Base-by-base conservation (phyloP, 345 rosid species). In the Luvunga scandens region DNA sequence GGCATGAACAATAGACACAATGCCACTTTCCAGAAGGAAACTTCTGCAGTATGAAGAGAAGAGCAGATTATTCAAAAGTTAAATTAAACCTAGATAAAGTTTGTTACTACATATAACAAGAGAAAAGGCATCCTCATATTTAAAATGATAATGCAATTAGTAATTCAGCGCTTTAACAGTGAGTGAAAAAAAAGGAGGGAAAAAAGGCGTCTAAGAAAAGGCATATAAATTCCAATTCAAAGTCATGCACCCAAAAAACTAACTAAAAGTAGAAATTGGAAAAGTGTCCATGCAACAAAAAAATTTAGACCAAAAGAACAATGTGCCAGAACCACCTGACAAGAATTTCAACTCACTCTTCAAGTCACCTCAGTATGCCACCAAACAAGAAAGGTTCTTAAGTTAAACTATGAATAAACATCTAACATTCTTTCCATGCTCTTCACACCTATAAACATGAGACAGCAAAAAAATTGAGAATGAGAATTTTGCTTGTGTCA, bases 21-120 rank as follows among this genome's bases (percentile, higher is more conserved):
- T 88, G 88, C 99, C 99, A 96, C 68, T 86, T 85, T 59, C 97
- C 98, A 50, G 90, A 86, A 75, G 99, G 98, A 74, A 92, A 89
- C 73, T 79, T 87, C 98, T 96, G 95, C 85, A 79, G 71, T 14
- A 22, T 9, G 76, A 75, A 77, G 12, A 34, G 19, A 79, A 77
- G 7, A 78, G 61, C 57, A 77, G 38, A 62, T 70, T 76, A 72
- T 39, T 57, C 45, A 34, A 59, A 19, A 66, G 45, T 21, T 36
- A 18, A 42, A 71, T 30, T 53, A 55, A 61, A 24, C 28, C 38
- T 9, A n/a, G 72, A 53, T 28, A 31, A 74, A 50, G 61, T 0
- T 21, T 48, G 69, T 19, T 79, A 39, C 33, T 24, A 63, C 8
- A 66, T 75, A 50, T 30, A 73, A 33, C 50, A 33, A 1, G 5